phyloP scores from a whole-genome alignment of 192 early-diverging fungal species.

The Gamsiella multidivaricata region DNA sequence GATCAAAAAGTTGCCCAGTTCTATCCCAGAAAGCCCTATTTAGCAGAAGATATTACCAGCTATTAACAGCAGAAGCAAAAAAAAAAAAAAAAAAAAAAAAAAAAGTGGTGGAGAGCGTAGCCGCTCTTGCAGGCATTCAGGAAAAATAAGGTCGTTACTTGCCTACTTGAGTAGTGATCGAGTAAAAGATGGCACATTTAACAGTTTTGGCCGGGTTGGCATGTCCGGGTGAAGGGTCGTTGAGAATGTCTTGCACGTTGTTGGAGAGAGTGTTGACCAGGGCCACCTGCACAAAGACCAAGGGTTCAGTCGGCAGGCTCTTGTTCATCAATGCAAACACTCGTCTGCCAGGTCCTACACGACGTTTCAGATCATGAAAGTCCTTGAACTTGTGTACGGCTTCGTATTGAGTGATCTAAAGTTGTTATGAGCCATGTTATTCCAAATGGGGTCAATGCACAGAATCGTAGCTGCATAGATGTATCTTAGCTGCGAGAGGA shows the following conservation, averaged over 20 bases:
- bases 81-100: background rate
- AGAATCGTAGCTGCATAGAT: too few species aligned
- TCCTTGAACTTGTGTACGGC: conserved; percentile 88
- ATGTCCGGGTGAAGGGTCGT: conserved; percentile 35
- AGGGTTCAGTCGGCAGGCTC: conserved; percentile 80
- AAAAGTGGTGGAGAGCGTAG: background rate
- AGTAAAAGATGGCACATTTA: conserved; percentile 90
- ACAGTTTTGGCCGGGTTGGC: conserved; percentile 51
- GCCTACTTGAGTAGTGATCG: conserved; percentile 87
- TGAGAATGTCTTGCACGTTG: conserved; percentile 70
- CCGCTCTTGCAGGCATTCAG: background rate
- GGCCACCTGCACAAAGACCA: conserved; percentile 93
- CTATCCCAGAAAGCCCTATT: conserved; percentile 83
- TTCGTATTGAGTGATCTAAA: conserved; percentile 83
- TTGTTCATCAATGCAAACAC: conserved; percentile 90
- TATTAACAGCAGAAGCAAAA: background rate
- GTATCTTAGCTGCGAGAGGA: too few species aligned
- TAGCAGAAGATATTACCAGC: background rate
- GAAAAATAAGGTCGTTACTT: conserved; percentile 50
- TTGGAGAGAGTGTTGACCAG: conserved; percentile 69
- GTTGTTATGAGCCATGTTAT: background rate
- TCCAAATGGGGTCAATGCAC: too few species aligned
- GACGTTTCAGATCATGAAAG: conserved; percentile 85
- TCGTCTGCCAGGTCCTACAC: conserved; percentile 70
- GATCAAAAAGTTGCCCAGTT: conserved; percentile 91